Evolutionary conservation across 192 early-diverging fungal species (phyloP), one percentile per base, ranked within the genome.

Genomic region (Obelidium mucronatum): DNA sequence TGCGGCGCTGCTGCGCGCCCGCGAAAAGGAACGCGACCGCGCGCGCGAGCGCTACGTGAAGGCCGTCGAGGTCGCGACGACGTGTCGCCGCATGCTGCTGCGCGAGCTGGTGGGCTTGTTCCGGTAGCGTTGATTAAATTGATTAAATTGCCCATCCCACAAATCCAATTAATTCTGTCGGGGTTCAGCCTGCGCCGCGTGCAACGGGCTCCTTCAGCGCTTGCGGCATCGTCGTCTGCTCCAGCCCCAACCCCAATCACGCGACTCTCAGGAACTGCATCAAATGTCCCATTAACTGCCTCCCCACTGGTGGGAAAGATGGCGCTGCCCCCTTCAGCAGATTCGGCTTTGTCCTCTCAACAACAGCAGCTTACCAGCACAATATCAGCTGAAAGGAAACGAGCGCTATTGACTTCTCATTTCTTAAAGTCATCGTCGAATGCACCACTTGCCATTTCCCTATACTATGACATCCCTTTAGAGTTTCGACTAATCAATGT

Each of bases 401-500:
- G 11, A 33, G 8, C 26, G 0, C 22, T 74, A 13, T 39, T 63
- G n/a, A 56, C 30, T 15, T 54, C 72, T 2, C 37, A 56, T 1
- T n/a, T 17, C 8, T 26, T 74, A 3, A 15, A 48, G 22, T 22
- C 63, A 2, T 62, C 61, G 3, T 54, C 70, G n/a, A 77, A 79
- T 39, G 55, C 56, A 19, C 3, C 37, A 31, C 33, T 51, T 8
- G 77, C 75, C 31, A 63, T 59, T 28, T 52, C 71, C n/a, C 39
- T 77, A 4, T 77, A 70, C 36, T 77, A 69, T 39, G 81, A 75
- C 31, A 51, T 52, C 4, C 75, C 73, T 37, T 58, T 77, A 3
- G 86, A 87, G 72, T 87, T 82, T 64, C 65, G 86, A 2, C 74
- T 87, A 37, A 68, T 85, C 13, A 85, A 83, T 67, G 83, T 84